A percentile compares a stretch with the other conserved stretches of the same genome.
These are phyloP conservation scores for Durio zibethinus DNA, from an alignment of 345 rosid genomes.

Conservation along the genomic window DNA sequence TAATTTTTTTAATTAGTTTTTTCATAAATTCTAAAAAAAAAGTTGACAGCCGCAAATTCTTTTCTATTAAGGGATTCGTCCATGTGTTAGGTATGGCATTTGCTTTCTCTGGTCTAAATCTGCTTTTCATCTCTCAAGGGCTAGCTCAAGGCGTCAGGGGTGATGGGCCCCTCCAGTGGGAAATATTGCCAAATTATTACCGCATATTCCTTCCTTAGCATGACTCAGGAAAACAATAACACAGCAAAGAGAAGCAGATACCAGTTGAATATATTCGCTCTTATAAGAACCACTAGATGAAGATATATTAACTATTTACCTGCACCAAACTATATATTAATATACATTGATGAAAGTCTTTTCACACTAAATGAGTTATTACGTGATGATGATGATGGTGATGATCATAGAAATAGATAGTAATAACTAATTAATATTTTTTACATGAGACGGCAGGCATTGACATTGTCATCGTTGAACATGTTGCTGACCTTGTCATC, in stretches of 20 bases:
- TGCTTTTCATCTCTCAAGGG: not conserved
- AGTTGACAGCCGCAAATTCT: no score
- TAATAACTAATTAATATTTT: not conserved
- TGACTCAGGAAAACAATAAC: not conserved
- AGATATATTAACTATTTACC: not conserved
- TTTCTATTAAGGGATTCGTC: no score
- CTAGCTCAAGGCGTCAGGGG: not conserved
- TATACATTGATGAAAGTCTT: not conserved
- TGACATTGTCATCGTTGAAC: constrained; percentile 89
- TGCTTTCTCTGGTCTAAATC: not conserved
- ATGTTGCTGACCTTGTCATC: constrained; percentile 90
- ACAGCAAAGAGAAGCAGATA: not conserved
- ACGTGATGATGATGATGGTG: not conserved
- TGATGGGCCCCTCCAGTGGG: no score
- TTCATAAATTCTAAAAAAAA: no score
- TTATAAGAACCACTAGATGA: not conserved
- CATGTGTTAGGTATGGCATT: no score
- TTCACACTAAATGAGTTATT: not conserved
- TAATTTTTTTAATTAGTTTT: no score
- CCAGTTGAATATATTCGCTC: not conserved
- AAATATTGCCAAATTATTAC: not conserved
- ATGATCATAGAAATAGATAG: not conserved
- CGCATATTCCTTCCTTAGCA: not conserved
- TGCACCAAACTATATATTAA: not conserved
- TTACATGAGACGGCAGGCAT: constrained; percentile 81